Evolutionary conservation across 2,329 filamentous ascomycete species (phyloP), one percentile per base, ranked within the genome.

Genomic region (Camillea tinctor): DNA sequence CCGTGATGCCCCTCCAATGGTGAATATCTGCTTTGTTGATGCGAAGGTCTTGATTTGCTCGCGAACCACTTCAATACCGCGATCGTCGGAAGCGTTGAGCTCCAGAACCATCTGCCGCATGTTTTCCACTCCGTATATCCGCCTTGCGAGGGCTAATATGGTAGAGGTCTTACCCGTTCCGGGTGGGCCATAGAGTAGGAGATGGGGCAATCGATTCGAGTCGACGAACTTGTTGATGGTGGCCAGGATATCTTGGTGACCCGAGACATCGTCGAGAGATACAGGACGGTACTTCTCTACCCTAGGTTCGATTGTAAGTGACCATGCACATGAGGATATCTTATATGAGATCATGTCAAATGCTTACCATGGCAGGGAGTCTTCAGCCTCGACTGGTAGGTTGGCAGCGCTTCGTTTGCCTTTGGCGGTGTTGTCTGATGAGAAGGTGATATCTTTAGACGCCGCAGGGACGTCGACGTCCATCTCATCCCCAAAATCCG

Each of bases 11-110:
- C 84, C 80, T n/a, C 85, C 86, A 72, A 84, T 78, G 15, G 79
- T 82, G 79, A 99, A 99, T 70, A 99, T 99, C 74, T 99, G 95
- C 77, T 96, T 97, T 7, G 95, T 99, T 68, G 91, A 96, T 49
- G 92, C 94, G 78, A 99, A 99, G 0, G 95, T 99, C 83, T 98
- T 99, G 85, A 99, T 99, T 77, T 99, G 95, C 79, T 99, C 95
- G 66, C 93, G 87, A 59, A 99, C 95, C 1, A 99, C 95, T 67
- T 99, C 95, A 75, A 99, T 99, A 72, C 95, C 95, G 76, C 95
- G 86, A 75, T 99, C 95, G 73, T 99, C 95, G 54, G 93, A 97
- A 49, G 95, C 95, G 74, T 99, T 99, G 66, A 99, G 86, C 77
- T 99, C 95, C 36, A 99, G 85, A 19, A 99, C 95, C 93, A 99